Conservation (phyloP, 2,329 filamentous ascomycete species). For the Stachybotrys elegans region DNA sequence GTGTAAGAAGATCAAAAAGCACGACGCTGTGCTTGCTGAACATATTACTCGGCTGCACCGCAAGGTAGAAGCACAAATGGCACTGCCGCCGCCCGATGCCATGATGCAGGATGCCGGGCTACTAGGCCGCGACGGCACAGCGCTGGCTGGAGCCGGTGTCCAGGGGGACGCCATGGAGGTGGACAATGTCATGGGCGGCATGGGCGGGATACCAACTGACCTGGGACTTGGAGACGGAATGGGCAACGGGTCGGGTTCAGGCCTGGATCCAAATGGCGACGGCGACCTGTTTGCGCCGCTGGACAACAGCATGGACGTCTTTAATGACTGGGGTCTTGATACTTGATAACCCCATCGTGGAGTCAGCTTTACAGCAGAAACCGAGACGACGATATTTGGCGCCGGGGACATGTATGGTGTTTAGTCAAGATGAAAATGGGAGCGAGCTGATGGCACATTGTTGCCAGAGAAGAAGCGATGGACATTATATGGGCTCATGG, state of each 20-base stretch:
- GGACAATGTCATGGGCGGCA: slow-evolving; percentile 37
- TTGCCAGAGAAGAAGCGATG: too few species aligned
- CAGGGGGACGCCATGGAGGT: slow-evolving; percentile 33
- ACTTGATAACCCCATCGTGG: too few species aligned
- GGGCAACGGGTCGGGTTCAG: slow-evolving; percentile 24
- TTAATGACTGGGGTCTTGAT: slow-evolving; percentile 35
- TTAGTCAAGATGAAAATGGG: too few species aligned
- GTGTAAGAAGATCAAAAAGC: slow-evolving; percentile 50
- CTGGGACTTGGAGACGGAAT: slow-evolving; percentile 30
- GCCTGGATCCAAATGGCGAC: slow-evolving; percentile 26
- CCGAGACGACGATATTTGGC: too few species aligned
- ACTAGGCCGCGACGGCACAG: slow-evolving; percentile 36
- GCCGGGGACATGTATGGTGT: too few species aligned
- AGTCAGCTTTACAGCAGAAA: too few species aligned
- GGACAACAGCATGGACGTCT: slow-evolving; percentile 39
- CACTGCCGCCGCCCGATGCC: slow-evolving; percentile 30
- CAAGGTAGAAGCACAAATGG: slow-evolving; percentile 61
- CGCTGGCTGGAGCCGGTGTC: slow-evolving; percentile 34
- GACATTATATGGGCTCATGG: too few species aligned
- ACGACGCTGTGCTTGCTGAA: slow-evolving; percentile 55
- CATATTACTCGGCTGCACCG: slow-evolving; percentile 58
- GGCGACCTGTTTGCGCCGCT: slow-evolving; percentile 33
- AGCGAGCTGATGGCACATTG: too few species aligned
- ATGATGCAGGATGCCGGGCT: slow-evolving; percentile 39
- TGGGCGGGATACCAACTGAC: slow-evolving; percentile 31